Percentiles rank a stretch among this genome's conserved stretches.
phyloP scores from a whole-genome alignment of 345 rosid species.

The Viola odorata region DNA sequence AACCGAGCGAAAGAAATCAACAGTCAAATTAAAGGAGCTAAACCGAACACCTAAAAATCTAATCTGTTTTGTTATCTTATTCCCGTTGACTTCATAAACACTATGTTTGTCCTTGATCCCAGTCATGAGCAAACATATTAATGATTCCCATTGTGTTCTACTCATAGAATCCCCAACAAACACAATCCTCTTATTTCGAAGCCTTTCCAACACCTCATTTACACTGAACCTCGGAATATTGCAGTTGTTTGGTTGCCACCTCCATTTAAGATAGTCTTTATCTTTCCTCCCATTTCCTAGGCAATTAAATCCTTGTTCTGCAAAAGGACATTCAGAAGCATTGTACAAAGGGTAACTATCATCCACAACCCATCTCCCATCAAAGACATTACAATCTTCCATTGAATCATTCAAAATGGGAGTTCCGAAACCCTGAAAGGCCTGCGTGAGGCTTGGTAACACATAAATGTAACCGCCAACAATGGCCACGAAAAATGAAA shows the following conservation, averaged over 20 bases:
- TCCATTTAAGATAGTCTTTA: slow-evolving; percentile 59
- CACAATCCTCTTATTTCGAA: slow-evolving; percentile 66
- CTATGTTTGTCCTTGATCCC: slow-evolving; percentile 72
- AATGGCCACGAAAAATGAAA: slow-evolving; percentile 47
- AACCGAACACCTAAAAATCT: slow-evolving; percentile 75
- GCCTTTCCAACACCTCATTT: slow-evolving; percentile 36
- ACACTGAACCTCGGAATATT: slow-evolving; percentile 55
- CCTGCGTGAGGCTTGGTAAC: slow-evolving; percentile 55
- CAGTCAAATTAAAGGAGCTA: slow-evolving; percentile 60
- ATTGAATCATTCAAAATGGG: slow-evolving; percentile 31
- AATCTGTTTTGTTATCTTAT: slow-evolving; percentile 70
- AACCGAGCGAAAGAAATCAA: slow-evolving; percentile 86
- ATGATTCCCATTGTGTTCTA: slow-evolving; percentile 89
- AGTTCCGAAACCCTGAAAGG: slow-evolving; percentile 39
- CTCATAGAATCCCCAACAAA: slow-evolving; percentile 92
- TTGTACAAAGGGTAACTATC: slow-evolving; percentile 58
- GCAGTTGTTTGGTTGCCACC: slow-evolving; percentile 76
- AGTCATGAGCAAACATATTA: slow-evolving; percentile 79
- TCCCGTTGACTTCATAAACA: slow-evolving; percentile 78
- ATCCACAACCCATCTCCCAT: slow-evolving; percentile 65
- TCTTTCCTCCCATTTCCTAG: slow-evolving; percentile 66
- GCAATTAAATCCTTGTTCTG: slow-evolving; percentile 71
- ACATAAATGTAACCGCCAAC: slow-evolving; percentile 55
- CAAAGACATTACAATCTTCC: slow-evolving; percentile 40
- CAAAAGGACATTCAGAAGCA: slow-evolving; percentile 70